A percentile compares a stretch with the other conserved stretches of the same genome.
Conservation (phyloP, 768 basidiomycete species). For the Hortiboletus campestris region DNA sequence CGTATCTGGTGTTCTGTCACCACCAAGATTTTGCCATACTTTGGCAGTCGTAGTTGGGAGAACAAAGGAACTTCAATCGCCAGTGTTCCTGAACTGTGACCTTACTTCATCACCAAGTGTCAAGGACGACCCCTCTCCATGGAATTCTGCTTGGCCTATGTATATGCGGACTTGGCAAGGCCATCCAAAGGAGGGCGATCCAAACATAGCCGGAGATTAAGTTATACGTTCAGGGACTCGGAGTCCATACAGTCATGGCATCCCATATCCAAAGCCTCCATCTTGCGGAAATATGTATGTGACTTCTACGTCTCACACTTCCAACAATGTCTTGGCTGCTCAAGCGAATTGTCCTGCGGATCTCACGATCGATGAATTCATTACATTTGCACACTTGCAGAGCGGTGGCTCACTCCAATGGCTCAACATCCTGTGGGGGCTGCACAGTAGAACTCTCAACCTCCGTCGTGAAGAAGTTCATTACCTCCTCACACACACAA, state of each 20-base stretch:
- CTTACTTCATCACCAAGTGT: neutral
- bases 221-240: no score
- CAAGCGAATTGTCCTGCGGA: neutral
- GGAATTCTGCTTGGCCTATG: neutral
- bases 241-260: no score
- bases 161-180: no score
- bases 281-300: no score
- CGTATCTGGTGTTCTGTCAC: conserved; percentile 39
- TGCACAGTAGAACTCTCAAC: neutral
- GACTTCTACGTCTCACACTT: neutral
- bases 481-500: neutral
- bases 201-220: no score
- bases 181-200: no score
- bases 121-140: neutral
- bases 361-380: neutral
- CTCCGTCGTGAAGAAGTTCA: neutral
- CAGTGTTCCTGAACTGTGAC: conserved; percentile 27
- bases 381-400: neutral
- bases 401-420: neutral
- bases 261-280: no score
- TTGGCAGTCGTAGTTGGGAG: no score
- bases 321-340: neutral
- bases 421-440: neutral
- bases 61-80: no score
- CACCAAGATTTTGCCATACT: no score